A percentile compares a stretch with the other conserved stretches of the same genome.
Evolutionary conservation across 768 basidiomycete species (phyloP).

Genomic region (Rhizopogon rudus): DNA sequence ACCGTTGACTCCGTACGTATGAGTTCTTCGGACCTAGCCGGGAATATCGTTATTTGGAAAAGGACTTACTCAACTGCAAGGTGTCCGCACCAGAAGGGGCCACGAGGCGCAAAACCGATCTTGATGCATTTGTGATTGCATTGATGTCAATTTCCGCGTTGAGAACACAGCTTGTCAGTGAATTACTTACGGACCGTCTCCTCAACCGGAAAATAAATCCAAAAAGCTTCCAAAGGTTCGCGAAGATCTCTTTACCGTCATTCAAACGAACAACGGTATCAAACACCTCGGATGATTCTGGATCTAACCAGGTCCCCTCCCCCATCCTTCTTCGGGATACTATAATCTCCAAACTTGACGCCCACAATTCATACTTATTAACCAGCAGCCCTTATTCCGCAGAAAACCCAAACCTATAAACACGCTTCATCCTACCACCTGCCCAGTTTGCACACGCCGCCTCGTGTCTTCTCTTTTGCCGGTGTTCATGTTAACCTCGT

Average conservation of each 20-base stretch:
- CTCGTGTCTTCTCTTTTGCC: conserved; percentile 41
- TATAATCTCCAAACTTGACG: conserved; percentile 18
- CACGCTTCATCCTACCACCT: conserved; percentile 28
- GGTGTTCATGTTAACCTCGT: conserved; percentile 47
- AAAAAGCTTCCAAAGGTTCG: conserved; percentile 9
- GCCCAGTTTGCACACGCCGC: conserved; percentile 35
- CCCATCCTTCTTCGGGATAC: conserved; percentile 8
- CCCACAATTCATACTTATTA: conserved; percentile 26
- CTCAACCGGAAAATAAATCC: conserved; percentile 6
- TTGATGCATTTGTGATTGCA: not conserved
- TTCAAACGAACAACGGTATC: too few species aligned
- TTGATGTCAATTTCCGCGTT: conserved; percentile 23
- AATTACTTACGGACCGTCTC: conserved; percentile 12
- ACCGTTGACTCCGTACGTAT: too few species aligned
- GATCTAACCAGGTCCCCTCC: conserved; percentile 10
- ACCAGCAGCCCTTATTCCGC: conserved; percentile 18
- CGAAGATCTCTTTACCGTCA: conserved; percentile 20
- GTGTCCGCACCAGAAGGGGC: conserved; percentile 8
- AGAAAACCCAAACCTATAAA: conserved; percentile 21
- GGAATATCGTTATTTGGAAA: conserved; percentile 10
- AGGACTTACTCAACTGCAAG: conserved; percentile 12
- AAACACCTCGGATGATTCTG: not conserved
- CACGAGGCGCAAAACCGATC: conserved; percentile 16
- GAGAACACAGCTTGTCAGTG: conserved; percentile 13
- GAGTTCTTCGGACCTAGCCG: conserved; percentile 6